These are phyloP conservation scores for Pleurostoma richardsiae DNA, from an alignment of 2,329 filamentous ascomycete genomes.

Conservation along the genomic window DNA sequence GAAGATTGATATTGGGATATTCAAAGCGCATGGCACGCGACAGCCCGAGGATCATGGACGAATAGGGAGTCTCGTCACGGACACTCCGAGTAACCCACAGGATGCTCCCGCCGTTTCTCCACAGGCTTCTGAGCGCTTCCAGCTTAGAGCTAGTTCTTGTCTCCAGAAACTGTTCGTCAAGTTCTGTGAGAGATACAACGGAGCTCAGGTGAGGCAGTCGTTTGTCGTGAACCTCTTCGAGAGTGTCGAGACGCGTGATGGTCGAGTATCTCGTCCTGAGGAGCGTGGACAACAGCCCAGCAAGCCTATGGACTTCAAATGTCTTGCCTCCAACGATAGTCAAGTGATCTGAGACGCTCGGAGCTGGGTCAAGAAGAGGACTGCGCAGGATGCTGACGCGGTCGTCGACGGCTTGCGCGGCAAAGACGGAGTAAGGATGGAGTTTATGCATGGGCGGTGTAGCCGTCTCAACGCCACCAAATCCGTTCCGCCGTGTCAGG, in stretches of 20 bases:
- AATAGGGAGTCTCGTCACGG: constrained; percentile 9
- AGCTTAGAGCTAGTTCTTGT: constrained; percentile 4
- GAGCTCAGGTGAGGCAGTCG: not conserved
- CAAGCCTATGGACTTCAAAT: not conserved
- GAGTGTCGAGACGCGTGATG: no score
- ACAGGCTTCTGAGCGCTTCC: constrained; percentile 10
- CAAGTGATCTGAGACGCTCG: not conserved
- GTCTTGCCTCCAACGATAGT: not conserved
- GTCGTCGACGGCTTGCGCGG: constrained; percentile 4
- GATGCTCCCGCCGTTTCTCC: constrained; percentile 5
- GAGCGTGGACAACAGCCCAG: no score
- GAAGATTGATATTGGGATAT: constrained; percentile 12
- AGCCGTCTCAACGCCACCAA: constrained; percentile 2
- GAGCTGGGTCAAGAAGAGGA: not conserved
- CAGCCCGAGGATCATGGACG: constrained; percentile 15
- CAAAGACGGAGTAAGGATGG: constrained; percentile 1
- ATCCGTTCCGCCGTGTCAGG: not conserved
- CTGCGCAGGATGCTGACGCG: constrained; percentile 1
- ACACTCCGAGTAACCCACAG: constrained; percentile 16
- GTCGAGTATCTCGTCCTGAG: no score
- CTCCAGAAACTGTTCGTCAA: constrained; percentile 18
- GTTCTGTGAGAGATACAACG: constrained; percentile 15
- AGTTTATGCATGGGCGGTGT: not conserved
- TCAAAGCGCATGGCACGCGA: constrained; percentile 13
- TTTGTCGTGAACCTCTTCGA: no score